A percentile compares a stretch with the other conserved stretches of the same genome.
Evolutionary conservation across 768 basidiomycete species (phyloP).

Genomic region (Rhodotorula kratochvilovae): DNA sequence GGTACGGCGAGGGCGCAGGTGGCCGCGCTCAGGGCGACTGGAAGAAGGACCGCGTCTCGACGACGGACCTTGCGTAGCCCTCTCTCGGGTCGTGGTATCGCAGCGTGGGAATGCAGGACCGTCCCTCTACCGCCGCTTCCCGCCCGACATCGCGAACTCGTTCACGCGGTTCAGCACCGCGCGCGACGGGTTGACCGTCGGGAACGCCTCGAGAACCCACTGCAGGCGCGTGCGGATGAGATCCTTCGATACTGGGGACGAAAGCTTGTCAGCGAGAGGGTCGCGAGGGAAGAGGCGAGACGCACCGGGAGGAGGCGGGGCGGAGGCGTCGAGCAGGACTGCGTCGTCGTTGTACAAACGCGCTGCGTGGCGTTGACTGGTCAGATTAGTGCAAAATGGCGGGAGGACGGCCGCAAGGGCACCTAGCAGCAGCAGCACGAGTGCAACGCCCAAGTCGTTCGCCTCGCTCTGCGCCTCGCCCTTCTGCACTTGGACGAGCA

Average conservation of each 20-base stretch:
- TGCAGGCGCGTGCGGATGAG: constrained; percentile 69
- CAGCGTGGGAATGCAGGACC: too few species aligned
- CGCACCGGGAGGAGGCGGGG: constrained; percentile 3
- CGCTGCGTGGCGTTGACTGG: not conserved
- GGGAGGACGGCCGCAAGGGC: not conserved
- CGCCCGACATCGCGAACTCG: constrained; percentile 57
- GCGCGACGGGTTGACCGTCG: constrained; percentile 72
- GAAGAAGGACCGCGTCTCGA: constrained; percentile 28
- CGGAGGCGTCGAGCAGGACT: not conserved
- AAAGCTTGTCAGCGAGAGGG: not conserved
- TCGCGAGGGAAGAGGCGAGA: not conserved
- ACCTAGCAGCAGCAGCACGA: constrained; percentile 56
- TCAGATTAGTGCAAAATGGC: fast-evolving
- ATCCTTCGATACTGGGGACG: constrained; percentile 54
- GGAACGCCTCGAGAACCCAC: constrained; percentile 70
- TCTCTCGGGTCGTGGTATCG: too few species aligned
- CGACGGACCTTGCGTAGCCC: constrained; percentile 23
- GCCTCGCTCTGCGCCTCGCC: constrained; percentile 60
- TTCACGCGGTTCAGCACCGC: constrained; percentile 74
- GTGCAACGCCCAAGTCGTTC: constrained; percentile 59
- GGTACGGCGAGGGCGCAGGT: not conserved
- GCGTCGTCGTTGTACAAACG: constrained; percentile 60
- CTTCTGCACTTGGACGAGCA: constrained; percentile 52
- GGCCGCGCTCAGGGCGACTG: constrained; percentile 16
- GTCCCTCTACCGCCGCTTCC: not conserved